These are phyloP conservation scores for Scutellaria galericulata DNA, from an alignment of 257 asterid species.

Conservation along the genomic window DNA sequence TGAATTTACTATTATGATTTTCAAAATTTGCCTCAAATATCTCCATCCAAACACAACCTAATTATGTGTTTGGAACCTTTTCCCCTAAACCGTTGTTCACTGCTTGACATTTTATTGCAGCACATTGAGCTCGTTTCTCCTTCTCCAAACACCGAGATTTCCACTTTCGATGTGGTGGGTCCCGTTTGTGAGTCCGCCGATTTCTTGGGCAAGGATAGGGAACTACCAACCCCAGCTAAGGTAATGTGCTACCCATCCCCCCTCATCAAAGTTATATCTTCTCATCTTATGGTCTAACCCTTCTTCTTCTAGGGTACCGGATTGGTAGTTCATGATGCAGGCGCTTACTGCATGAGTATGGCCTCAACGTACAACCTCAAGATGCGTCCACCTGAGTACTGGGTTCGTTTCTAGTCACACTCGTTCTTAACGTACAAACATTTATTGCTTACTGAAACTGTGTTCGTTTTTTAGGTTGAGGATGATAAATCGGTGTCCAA, in stretches of 20 bases:
- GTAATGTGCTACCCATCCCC: slow-evolving; percentile 39
- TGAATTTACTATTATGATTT: no score
- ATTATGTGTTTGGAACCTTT: no score
- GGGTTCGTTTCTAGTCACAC: slow-evolving; percentile 56
- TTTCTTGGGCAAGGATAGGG: slow-evolving; percentile 93
- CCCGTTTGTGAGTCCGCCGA: slow-evolving; percentile 98
- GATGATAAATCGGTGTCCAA: slow-evolving; percentile 80
- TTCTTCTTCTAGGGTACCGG: slow-evolving; percentile 74
- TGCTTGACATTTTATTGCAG: slow-evolving; percentile 50
- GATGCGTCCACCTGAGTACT: slow-evolving; percentile 97
- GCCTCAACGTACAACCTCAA: slow-evolving; percentile 98
- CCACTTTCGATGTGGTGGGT: slow-evolving; percentile 87
- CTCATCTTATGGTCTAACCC: slow-evolving; percentile 15
- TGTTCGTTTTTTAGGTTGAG: slow-evolving; percentile 56
- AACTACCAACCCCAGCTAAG: slow-evolving; percentile 79
- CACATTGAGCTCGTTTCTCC: slow-evolving; percentile 96
- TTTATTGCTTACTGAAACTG: slow-evolving; percentile 19
- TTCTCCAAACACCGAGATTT: slow-evolving; percentile 54
- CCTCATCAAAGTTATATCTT: not conserved
- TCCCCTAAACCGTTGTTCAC: not conserved
- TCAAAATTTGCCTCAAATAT: no score
- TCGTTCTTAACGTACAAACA: not conserved
- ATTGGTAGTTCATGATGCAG: slow-evolving; percentile 96
- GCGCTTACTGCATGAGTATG: slow-evolving; percentile 99
- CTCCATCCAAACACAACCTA: no score